Evolutionary conservation across 2,329 filamentous ascomycete genomes (phyloP), one percentile per base, ranked within the genome.

Genomic region (Aspergillus latus): DNA sequence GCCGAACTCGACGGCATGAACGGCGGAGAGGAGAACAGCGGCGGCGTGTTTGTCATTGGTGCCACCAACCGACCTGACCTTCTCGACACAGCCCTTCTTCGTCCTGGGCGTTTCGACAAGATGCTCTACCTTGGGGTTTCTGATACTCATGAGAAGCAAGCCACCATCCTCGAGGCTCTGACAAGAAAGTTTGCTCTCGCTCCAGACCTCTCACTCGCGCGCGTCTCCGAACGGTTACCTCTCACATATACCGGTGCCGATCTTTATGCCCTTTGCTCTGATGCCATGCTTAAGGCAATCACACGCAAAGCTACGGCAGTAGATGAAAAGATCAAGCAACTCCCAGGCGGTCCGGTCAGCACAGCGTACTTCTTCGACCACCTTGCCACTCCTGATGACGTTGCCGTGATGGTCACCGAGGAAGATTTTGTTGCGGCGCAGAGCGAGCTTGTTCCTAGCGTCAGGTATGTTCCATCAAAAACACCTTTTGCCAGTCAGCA

Each of bases 1-100:
- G 94, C 94, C 0, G 94, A 99, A 75, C 80, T 99, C 21, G 94
- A 99, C 70, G 94, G 94, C 51, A 99, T 99, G 94, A 97, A 92
- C 51, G 89, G 93, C 63, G 92, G 91, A n/a, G 90, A 92, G 57
- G 90, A 92, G 62, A 84, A 83, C 47, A 74, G 72, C 37, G 90
- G 89, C 9, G 92, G 92, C 15, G 93, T 97, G 4, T 97, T 97
- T 71, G 93, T 97, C 28, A 96, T 99, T 64, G 93, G 94, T 56
- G 93, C 93, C 3, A 99, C 93, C 4, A 99, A 99, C 76, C 80
- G 93, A 60, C 94, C 94, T 0, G 94, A 99, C 78, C 78, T 97
- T 52, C 82, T 99, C 21, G 93, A 99, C 70, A 90, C 90, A 62
- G 94, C 93, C 4, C 78, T 99, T 56, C 79, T 97, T 43, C 85